Evolutionary conservation across 2,329 filamentous ascomycete species (phyloP).

Genomic region (Purpureocillium lavendulum): DNA sequence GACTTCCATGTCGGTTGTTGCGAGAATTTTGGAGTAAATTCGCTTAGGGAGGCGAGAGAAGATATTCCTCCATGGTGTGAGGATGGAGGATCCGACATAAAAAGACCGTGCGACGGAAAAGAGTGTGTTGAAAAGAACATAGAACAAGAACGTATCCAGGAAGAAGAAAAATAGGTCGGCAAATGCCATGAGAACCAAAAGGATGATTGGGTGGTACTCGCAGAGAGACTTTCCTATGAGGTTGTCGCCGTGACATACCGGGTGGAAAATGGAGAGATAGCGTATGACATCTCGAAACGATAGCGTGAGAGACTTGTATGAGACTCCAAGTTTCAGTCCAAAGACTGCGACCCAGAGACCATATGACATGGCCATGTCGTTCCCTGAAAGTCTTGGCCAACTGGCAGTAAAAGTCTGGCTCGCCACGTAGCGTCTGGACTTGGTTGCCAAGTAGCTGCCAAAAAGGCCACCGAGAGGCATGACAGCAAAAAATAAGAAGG

Average conservation of each 20-base stretch:
- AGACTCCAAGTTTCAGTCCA: slow-evolving; percentile 82
- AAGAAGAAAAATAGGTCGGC: slow-evolving; percentile 96
- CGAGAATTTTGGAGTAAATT: slow-evolving; percentile 96
- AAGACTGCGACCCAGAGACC: slow-evolving; percentile 89
- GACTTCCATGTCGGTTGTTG: slow-evolving; percentile 99
- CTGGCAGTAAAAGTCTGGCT: slow-evolving; percentile 98
- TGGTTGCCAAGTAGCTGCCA: slow-evolving; percentile 89
- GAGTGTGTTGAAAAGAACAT: slow-evolving; percentile 86
- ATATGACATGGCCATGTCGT: slow-evolving; percentile 97
- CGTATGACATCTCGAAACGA: slow-evolving; percentile 91
- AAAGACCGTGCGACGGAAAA: slow-evolving; percentile 95
- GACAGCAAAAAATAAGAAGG: slow-evolving; percentile 85
- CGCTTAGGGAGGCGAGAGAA: slow-evolving; percentile 97
- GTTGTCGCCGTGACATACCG: slow-evolving; percentile 68
- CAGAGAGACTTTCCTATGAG: slow-evolving; percentile 60
- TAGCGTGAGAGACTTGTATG: slow-evolving; percentile 85
- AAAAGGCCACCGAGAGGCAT: slow-evolving; percentile 95
- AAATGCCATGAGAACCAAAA: slow-evolving; percentile 83
- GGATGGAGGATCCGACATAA: slow-evolving; percentile 96
- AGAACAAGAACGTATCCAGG: slow-evolving; percentile 96
- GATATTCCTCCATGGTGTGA: slow-evolving; percentile 97
- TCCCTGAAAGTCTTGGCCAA: slow-evolving; percentile 76
- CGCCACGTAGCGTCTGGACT: slow-evolving; percentile 86
- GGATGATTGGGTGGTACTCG: slow-evolving; percentile 70
- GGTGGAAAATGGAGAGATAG: slow-evolving; percentile 76